Evolutionary conservation across 2,329 filamentous ascomycete species (phyloP).

Genomic region (Penicillium polonicum): DNA sequence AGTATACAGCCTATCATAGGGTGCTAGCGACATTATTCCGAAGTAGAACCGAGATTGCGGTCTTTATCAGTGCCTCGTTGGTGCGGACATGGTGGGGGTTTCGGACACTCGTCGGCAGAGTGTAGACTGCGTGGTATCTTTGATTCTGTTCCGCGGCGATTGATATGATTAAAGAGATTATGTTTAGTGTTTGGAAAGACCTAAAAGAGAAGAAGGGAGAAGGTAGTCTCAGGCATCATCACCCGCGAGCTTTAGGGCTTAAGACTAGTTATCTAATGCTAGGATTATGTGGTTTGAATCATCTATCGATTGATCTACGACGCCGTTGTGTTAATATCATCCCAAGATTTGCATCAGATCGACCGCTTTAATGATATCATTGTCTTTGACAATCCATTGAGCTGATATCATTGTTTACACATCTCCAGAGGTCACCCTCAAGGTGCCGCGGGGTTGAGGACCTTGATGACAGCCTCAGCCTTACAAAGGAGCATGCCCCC

Average conservation of each 20-base stretch:
- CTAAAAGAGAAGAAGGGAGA: not conserved
- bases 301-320: too few species aligned
- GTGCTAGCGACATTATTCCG: not conserved
- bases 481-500: conserved; percentile 7
- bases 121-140: not conserved
- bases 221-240: not conserved
- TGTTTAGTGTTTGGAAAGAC: not conserved
- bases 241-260: too few species aligned
- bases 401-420: too few species aligned
- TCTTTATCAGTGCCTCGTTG: not conserved
- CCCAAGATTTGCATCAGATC: not conserved
- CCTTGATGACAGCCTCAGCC: conserved; percentile 15
- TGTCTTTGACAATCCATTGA: not conserved
- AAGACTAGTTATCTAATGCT: not conserved
- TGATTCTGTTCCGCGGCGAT: not conserved
- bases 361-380: not conserved
- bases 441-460: conserved; percentile 22
- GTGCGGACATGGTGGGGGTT: not conserved
- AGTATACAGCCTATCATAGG: not conserved
- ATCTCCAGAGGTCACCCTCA: conserved; percentile 5
- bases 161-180: not conserved
- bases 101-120: not conserved
- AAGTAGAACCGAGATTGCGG: not conserved
- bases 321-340: not conserved
- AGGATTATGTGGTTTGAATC: not conserved